phyloP scores from a whole-genome alignment of 108 stramenopile genomes.

The Aureococcus anophagefferens region DNA sequence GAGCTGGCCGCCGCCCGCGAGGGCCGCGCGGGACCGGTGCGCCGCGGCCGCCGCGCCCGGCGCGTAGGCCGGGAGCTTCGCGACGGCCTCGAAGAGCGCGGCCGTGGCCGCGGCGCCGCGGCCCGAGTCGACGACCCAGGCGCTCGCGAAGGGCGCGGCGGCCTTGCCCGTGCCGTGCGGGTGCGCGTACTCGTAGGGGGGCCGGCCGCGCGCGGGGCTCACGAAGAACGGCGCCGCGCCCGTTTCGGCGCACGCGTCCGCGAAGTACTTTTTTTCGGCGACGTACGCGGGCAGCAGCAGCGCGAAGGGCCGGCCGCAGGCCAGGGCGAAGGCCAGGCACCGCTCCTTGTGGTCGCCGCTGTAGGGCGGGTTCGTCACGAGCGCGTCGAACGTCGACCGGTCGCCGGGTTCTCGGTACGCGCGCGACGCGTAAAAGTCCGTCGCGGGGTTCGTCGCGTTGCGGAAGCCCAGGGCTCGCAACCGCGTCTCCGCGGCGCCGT shows the following conservation, averaged over 20 bases:
- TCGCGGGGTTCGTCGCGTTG: neutral
- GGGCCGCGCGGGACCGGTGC: neutral
- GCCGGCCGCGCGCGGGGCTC: neutral
- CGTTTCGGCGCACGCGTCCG: constrained; percentile 3
- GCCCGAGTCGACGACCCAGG: constrained; percentile 49
- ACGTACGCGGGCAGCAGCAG: constrained; percentile 78
- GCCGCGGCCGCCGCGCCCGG: neutral
- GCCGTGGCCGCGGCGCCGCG: neutral
- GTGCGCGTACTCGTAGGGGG: constrained; percentile 30
- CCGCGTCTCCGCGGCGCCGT: neutral
- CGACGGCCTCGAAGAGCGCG: neutral
- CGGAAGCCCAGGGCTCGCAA: constrained; percentile 1
- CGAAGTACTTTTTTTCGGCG: constrained; percentile 57
- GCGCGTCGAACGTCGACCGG: constrained; percentile 32
- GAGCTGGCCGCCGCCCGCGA: neutral
- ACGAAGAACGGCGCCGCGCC: neutral
- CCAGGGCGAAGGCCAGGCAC: constrained; percentile 57
- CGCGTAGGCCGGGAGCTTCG: neutral
- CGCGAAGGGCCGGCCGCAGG: constrained; percentile 51
- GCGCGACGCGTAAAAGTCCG: neutral
- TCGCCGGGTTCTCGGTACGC: neutral
- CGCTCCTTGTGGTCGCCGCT: constrained; percentile 69
- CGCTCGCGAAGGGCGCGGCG: constrained; percentile 54
- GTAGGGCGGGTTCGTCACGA: constrained; percentile 87
- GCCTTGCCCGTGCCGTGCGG: constrained; percentile 73